phyloP scores from a whole-genome alignment of 202 grass and related monocot species.

The Bolboschoenoplectus hybrid region DNA sequence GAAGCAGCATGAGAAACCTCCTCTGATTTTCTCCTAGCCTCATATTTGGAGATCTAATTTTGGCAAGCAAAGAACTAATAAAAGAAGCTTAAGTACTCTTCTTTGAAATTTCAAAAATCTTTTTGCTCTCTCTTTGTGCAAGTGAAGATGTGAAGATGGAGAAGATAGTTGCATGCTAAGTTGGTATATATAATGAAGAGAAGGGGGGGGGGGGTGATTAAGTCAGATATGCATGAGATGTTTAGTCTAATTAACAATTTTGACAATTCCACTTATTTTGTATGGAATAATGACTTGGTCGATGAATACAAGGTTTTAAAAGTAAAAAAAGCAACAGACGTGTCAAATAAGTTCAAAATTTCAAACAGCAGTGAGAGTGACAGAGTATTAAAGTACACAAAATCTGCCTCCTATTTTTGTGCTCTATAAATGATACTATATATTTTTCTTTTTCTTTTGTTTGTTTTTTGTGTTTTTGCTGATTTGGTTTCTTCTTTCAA shows the following conservation, averaged over 20 bases:
- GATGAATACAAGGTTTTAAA: not conserved
- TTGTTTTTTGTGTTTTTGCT: not conserved
- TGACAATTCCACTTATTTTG: not conserved
- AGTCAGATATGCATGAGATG: not conserved
- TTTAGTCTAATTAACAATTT: not conserved
- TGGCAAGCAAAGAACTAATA: not conserved
- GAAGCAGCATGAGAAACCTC: not conserved
- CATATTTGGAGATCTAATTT: conserved; percentile 1
- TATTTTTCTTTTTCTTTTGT: not conserved
- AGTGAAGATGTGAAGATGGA: not conserved
- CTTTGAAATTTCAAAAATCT: not conserved
- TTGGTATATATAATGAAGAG: not conserved
- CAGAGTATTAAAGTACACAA: not conserved
- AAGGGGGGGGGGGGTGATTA: not conserved
- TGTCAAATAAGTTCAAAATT: not conserved
- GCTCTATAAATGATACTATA: not conserved
- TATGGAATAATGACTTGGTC: not conserved
- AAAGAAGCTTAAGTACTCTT: not conserved
- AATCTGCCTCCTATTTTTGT: not conserved
- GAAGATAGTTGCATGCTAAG: not conserved
- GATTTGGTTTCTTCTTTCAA: not conserved
- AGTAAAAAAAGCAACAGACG: not conserved
- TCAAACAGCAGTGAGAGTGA: not conserved
- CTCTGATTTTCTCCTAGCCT: conserved; percentile 21
- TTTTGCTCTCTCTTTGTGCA: not conserved